A percentile compares a stretch with the other conserved stretches of the same genome.
phyloP scores from a whole-genome alignment of 805 yeast species.

The Wickerhamomyces bovis region DNA sequence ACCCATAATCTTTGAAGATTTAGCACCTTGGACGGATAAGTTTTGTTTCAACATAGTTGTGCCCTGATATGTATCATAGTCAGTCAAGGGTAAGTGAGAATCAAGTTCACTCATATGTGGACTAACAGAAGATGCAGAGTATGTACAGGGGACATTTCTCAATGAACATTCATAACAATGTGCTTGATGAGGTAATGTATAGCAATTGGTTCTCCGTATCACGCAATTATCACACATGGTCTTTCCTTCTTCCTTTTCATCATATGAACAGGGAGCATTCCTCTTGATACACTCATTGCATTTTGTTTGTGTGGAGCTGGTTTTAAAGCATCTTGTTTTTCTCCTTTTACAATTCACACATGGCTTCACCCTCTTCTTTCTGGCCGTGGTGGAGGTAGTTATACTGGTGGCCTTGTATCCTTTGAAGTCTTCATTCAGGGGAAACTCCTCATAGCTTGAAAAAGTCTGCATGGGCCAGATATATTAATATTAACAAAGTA shows the following conservation, averaged over 20 bases:
- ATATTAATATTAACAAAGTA: too few species aligned
- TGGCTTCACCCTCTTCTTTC: slow-evolving; percentile 26
- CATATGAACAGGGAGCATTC: slow-evolving; percentile 25
- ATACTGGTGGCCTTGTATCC: slow-evolving; percentile 7
- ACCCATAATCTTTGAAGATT: slow-evolving; percentile 23
- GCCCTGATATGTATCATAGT: slow-evolving; percentile 23
- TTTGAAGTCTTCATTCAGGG: slow-evolving; percentile 10
- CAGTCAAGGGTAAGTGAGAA: slow-evolving; percentile 22
- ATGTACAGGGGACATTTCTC: slow-evolving; percentile 20
- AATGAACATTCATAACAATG: slow-evolving; percentile 22
- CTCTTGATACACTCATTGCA: slow-evolving; percentile 29
- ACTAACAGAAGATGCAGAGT: slow-evolving; percentile 1
- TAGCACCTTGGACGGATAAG: slow-evolving; percentile 23
- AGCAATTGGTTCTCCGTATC: slow-evolving; percentile 17
- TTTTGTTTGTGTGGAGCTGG: slow-evolving; percentile 10
- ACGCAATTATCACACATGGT: slow-evolving; percentile 9
- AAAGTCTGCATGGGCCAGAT: too few species aligned
- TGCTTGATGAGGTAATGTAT: slow-evolving; percentile 11
- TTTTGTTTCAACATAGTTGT: slow-evolving; percentile 25
- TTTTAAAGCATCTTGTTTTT: slow-evolving; percentile 29
- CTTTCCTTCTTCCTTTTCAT: slow-evolving; percentile 1
- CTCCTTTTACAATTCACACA: slow-evolving; percentile 33
- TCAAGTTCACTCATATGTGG: slow-evolving; percentile 12
- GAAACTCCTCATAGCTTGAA: slow-evolving; percentile 10
- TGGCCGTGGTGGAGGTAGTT: background rate